These are phyloP conservation scores for Tylopilus plumbeoviolaceoides DNA, from an alignment of 768 basidiomycete genomes.

Conservation along the genomic window DNA sequence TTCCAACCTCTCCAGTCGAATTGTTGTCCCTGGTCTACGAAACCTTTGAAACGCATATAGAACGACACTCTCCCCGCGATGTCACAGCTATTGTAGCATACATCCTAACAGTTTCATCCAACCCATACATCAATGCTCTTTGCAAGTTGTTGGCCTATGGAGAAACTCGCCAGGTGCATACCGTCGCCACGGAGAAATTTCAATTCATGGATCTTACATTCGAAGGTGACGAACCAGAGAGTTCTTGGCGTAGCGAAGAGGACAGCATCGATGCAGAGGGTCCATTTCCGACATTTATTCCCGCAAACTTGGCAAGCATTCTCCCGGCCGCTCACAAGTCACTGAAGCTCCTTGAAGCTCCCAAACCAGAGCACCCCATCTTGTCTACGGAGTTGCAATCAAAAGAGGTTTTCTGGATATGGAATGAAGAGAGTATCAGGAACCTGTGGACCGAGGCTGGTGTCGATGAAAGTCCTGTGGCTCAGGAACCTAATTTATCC, in stretches of 20 bases:
- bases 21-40: constrained; percentile 62
- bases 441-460: constrained; percentile 7
- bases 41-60: constrained; percentile 50
- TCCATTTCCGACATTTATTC: constrained; percentile 64
- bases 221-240: constrained; percentile 34
- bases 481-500: not conserved
- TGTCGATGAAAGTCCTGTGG: not conserved
- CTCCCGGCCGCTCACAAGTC: constrained; percentile 69
- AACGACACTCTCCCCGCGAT: constrained; percentile 44
- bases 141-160: constrained; percentile 57
- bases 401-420: constrained; percentile 48
- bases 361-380: constrained; percentile 61
- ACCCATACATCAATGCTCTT: constrained; percentile 56
- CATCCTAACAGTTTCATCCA: constrained; percentile 60
- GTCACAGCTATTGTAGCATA: constrained; percentile 60
- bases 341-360: constrained; percentile 56
- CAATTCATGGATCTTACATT: constrained; percentile 16
- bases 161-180: constrained; percentile 27
- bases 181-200: constrained; percentile 9
- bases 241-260: constrained; percentile 38
- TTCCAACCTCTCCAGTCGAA: constrained; percentile 43
- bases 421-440: constrained; percentile 27
- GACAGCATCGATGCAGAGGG: constrained; percentile 38
- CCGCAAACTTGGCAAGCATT: constrained; percentile 43
- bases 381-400: constrained; percentile 33